Evolutionary conservation across 2,329 filamentous ascomycete species (phyloP).

Genomic region (Dothistroma pini): DNA sequence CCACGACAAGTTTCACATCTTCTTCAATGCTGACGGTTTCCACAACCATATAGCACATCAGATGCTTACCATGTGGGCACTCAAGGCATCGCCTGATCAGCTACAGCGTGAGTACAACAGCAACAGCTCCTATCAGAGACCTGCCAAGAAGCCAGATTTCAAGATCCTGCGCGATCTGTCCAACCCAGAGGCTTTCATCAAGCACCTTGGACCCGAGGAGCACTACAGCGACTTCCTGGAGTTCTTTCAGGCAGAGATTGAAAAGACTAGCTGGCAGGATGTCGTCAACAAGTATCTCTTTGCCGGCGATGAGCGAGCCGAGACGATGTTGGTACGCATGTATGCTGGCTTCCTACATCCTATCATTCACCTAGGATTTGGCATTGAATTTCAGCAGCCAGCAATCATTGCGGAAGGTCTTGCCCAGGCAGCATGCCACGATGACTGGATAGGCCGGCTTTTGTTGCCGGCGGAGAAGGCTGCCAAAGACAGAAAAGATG

Average conservation of each 20-base stretch:
- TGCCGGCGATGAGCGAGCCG: constrained; percentile 58
- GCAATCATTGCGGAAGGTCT: constrained; percentile 76
- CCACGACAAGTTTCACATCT: constrained; percentile 71
- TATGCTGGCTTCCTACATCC: constrained; percentile 72
- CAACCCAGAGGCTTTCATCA: constrained; percentile 54
- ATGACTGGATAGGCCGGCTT: constrained; percentile 52
- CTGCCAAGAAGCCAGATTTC: constrained; percentile 39
- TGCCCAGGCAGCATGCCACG: constrained; percentile 71
- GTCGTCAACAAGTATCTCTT: constrained; percentile 68
- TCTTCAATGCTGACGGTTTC: constrained; percentile 70
- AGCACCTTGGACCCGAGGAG: constrained; percentile 58
- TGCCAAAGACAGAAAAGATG: constrained; percentile 34
- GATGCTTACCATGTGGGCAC: constrained; percentile 70
- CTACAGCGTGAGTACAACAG: constrained; percentile 62
- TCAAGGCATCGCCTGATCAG: constrained; percentile 59
- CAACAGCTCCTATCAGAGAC: constrained; percentile 65
- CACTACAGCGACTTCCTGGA: constrained; percentile 70
- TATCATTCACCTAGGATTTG: constrained; percentile 77
- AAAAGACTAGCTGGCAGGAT: constrained; percentile 57
- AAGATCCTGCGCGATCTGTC: constrained; percentile 54
- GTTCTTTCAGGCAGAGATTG: constrained; percentile 74
- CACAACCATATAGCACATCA: constrained; percentile 83
- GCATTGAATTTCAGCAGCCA: constrained; percentile 76
- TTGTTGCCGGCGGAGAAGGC: constrained; percentile 53
- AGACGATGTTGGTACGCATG: constrained; percentile 66